phyloP scores from a whole-genome alignment of 257 asterid genomes.

The Gentiana dahurica region DNA sequence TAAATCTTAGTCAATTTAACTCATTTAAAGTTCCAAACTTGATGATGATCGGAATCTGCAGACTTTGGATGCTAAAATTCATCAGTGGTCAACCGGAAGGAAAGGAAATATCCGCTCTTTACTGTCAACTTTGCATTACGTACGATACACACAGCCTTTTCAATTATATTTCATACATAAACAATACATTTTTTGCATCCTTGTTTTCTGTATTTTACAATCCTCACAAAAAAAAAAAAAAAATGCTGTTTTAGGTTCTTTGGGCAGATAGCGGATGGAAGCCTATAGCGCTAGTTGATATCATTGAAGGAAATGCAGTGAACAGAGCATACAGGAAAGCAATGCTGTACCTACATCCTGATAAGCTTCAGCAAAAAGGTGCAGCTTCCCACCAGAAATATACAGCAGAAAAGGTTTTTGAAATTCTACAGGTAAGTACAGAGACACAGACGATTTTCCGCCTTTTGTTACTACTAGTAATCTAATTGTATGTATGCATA shows the following conservation, averaged over 20 bases:
- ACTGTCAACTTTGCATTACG: conserved; percentile 81
- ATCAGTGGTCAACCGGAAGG: conserved; percentile 85
- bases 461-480: not conserved
- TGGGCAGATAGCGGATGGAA: conserved; percentile 91
- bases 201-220: too few relatives aligned
- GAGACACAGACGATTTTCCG: not conserved
- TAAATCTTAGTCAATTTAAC: not conserved
- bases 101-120: conserved; percentile 91
- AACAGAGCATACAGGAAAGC: conserved; percentile 88
- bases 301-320: conserved; percentile 68
- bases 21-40: too few relatives aligned
- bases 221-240: too few relatives aligned
- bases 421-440: conserved; percentile 70
- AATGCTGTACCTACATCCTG: conserved; percentile 76
- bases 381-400: conserved; percentile 68
- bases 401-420: conserved; percentile 78
- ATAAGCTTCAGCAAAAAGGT: conserved; percentile 92
- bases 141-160: conserved; percentile 22
- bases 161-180: not conserved
- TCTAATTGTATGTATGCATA: not conserved
- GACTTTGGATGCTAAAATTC: conserved; percentile 72
- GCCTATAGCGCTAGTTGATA: conserved; percentile 77
- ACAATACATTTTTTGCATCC: not conserved
- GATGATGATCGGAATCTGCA: conserved; percentile 10
- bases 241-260: conserved; percentile 43